These are phyloP conservation scores for Cymbidium sinense DNA, from an alignment of 106 monocot genomes.

Conservation along the genomic window DNA sequence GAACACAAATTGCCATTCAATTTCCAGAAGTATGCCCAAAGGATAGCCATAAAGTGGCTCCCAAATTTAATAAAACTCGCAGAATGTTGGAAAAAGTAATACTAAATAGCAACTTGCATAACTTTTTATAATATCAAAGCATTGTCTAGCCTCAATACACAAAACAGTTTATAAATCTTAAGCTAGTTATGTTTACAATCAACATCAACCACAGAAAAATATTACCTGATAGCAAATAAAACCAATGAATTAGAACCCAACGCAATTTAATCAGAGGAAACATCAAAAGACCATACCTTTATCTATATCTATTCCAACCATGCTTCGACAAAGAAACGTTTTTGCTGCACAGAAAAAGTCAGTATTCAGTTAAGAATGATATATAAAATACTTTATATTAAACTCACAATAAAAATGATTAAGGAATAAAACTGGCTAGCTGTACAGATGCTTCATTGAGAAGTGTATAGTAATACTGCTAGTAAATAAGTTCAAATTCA, in stretches of 20 bases:
- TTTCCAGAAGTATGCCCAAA: not conserved
- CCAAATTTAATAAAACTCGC: not conserved
- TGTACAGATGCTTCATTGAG: not conserved
- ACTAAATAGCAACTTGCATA: not conserved
- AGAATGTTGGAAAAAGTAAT: not conserved
- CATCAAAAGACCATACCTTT: slow-evolving; percentile 30
- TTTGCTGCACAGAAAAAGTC: slow-evolving; percentile 49
- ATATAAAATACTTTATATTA: not conserved
- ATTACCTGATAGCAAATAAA: not conserved
- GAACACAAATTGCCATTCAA: not conserved
- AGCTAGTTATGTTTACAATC: too few relatives aligned
- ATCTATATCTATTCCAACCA: slow-evolving; percentile 89
- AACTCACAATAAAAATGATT: not conserved
- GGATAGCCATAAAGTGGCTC: not conserved
- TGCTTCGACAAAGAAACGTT: slow-evolving; percentile 70
- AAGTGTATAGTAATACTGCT: not conserved
- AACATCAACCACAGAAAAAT: not conserved
- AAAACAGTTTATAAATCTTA: not conserved
- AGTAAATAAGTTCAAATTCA: not conserved
- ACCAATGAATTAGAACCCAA: not conserved
- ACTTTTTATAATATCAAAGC: not conserved
- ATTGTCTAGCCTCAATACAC: not conserved
- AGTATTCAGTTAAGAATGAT: not conserved
- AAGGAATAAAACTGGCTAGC: not conserved
- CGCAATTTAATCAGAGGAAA: slow-evolving; percentile 2